A percentile compares a stretch with the other conserved stretches of the same genome.
Conservation (phyloP, 2,329 filamentous ascomycete genomes). For the Blumeria graminis region DNA sequence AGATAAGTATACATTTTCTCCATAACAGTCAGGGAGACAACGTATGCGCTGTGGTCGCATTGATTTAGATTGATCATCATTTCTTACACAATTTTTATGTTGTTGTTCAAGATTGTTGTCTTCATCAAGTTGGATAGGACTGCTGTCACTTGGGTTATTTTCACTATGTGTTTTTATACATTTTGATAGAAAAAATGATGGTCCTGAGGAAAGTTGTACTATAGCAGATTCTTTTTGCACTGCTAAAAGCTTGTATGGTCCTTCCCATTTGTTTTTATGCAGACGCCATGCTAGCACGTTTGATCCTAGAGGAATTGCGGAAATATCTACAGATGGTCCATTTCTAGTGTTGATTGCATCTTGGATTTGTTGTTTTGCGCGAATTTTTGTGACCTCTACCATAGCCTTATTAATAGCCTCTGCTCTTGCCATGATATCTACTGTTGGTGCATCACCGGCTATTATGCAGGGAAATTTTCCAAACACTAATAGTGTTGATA, state of each 20-base stretch:
- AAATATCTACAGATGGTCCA: neutral
- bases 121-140: neutral
- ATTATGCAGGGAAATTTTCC: neutral
- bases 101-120: neutral
- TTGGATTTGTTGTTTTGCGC: neutral
- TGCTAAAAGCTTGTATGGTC: constrained; percentile 1
- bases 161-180: neutral
- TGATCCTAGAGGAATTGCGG: constrained; percentile 1
- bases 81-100: neutral
- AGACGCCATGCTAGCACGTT: constrained; percentile 3
- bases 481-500: neutral
- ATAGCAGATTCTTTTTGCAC: neutral
- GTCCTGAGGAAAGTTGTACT: neutral
- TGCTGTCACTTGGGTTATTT: neutral
- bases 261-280: neutral
- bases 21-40: neutral
- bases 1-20: neutral
- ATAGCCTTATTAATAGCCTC: constrained; percentile 3
- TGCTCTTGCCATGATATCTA: neutral
- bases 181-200: neutral
- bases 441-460: neutral
- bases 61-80: neutral
- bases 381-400: constrained; percentile 2
- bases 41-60: neutral
- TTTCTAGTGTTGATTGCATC: constrained; percentile 1